A percentile compares a stretch with the other conserved stretches of the same genome.
Conservation (phyloP, 495 filamentous ascomycete genomes). For the Cenococcum geophilum region DNA sequence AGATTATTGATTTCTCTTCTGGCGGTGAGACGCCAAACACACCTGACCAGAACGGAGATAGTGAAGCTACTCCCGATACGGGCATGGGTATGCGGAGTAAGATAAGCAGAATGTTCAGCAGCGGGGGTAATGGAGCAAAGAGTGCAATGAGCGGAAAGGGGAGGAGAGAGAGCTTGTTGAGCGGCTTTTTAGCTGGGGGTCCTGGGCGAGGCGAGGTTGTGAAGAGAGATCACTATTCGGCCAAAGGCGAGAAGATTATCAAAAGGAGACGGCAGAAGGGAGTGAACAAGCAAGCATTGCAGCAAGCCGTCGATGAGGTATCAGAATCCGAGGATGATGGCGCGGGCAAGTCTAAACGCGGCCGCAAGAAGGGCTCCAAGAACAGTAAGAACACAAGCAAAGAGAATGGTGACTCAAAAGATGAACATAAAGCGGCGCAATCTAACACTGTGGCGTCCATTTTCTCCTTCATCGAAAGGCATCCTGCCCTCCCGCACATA, state of each 20-base stretch:
- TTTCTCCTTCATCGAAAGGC: constrained; percentile 63
- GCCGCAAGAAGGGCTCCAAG: constrained; percentile 5
- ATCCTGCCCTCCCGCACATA: constrained; percentile 80
- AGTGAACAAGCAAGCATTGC: neutral
- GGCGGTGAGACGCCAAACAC: constrained; percentile 73
- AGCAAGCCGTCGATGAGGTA: constrained; percentile 8
- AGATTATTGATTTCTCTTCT: constrained; percentile 61
- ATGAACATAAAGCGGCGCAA: neutral
- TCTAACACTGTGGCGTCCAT: constrained; percentile 46
- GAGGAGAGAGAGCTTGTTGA: constrained; percentile 10
- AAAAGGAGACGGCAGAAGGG: constrained; percentile 26
- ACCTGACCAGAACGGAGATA: constrained; percentile 59
- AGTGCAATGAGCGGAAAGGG: constrained; percentile 14
- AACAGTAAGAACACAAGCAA: constrained; percentile 9
- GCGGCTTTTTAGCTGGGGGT: constrained; percentile 5
- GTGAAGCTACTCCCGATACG: constrained; percentile 63
- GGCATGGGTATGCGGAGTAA: constrained; percentile 33
- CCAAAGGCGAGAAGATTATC: constrained; percentile 24
- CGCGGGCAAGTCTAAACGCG: neutral
- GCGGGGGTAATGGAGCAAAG: constrained; percentile 1
- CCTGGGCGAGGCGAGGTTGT: constrained; percentile 12
- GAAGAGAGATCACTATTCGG: constrained; percentile 16
- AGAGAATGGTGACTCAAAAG: constrained; percentile 12
- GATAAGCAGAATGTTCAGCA: constrained; percentile 33
- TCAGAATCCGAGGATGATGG: constrained; percentile 10